Conservation (phyloP, 2,329 filamentous ascomycete species). For the Incumbomyces lentus region DNA sequence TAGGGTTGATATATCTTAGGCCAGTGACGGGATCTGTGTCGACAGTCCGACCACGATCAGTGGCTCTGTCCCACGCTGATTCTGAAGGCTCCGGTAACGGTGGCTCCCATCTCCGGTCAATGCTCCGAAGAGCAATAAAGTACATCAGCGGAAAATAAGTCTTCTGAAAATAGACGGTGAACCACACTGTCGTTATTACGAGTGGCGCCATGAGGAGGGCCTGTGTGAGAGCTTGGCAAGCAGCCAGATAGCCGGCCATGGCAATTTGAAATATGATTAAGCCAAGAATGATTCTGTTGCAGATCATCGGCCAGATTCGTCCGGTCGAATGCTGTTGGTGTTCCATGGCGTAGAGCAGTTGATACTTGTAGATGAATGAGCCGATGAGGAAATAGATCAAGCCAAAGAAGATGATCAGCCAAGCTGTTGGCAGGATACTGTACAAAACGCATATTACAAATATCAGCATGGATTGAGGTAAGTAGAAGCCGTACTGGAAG, state of each 20-base stretch:
- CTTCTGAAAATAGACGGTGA: conserved; percentile 66
- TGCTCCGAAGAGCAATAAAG: conserved; percentile 83
- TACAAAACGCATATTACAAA: conserved; percentile 96
- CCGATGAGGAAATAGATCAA: conserved; percentile 71
- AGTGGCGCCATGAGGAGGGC: conserved; percentile 67
- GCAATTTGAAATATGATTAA: conserved; percentile 82
- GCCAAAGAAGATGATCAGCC: conserved; percentile 67
- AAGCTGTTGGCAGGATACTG: conserved; percentile 71
- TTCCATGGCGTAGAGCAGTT: conserved; percentile 96
- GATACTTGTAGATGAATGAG: conserved; percentile 91
- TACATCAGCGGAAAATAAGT: conserved; percentile 82
- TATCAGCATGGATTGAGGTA: conserved; percentile 83
- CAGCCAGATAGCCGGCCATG: conserved; percentile 74
- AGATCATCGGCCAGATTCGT: conserved; percentile 92
- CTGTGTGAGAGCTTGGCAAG: conserved; percentile 61
- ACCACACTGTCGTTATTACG: conserved; percentile 74
- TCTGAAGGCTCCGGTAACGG: conserved; percentile 20
- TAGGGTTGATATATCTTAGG: conserved; percentile 39
- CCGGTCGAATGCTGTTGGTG: conserved; percentile 91
- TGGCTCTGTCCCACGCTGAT: conserved; percentile 34
- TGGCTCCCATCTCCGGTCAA: conserved; percentile 52
- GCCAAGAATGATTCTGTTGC: conserved; percentile 78
- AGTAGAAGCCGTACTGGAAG: conserved; percentile 93
- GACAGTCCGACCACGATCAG: conserved; percentile 31
- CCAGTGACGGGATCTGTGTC: conserved; percentile 30